phyloP scores from a whole-genome alignment of 306 rosid species.

The Rosa rugosa region DNA sequence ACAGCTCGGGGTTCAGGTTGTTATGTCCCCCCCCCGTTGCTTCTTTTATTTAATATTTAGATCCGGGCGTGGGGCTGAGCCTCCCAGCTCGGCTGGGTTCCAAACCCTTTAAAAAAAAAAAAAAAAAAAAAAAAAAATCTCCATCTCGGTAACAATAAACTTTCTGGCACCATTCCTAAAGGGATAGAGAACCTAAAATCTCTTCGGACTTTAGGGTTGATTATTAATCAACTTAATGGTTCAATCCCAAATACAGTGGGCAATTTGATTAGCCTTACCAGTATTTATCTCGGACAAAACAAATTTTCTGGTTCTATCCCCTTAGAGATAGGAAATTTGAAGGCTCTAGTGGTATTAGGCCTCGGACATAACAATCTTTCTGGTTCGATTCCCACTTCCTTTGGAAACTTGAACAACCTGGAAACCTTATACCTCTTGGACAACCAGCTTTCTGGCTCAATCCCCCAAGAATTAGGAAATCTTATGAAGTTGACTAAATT shows the following conservation, averaged over 20 bases:
- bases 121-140: too few species aligned
- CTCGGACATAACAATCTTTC: too few species aligned
- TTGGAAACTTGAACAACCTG: background rate
- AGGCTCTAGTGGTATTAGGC: background rate
- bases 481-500: background rate
- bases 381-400: background rate
- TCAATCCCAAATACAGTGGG: too few species aligned
- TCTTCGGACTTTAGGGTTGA: constrained; percentile 1
- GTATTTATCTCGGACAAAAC: background rate
- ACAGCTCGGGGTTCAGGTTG: too few species aligned
- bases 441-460: constrained; percentile 13
- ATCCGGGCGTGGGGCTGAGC: too few species aligned
- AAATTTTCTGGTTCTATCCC: constrained; percentile 13
- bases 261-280: too few species aligned
- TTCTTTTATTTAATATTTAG: too few species aligned
- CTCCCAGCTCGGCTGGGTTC: too few species aligned
- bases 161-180: background rate
- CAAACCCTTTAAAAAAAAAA: too few species aligned
- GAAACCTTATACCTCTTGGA: background rate
- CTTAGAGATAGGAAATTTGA: background rate
- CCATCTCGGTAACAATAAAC: background rate
- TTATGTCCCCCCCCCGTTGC: too few species aligned
- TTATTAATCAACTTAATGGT: background rate
- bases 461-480: background rate
- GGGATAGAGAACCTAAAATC: constrained; percentile 15